These are phyloP conservation scores for Gracilaria caudata DNA, from an alignment of 23 red algal species.

Conservation along the genomic window DNA sequence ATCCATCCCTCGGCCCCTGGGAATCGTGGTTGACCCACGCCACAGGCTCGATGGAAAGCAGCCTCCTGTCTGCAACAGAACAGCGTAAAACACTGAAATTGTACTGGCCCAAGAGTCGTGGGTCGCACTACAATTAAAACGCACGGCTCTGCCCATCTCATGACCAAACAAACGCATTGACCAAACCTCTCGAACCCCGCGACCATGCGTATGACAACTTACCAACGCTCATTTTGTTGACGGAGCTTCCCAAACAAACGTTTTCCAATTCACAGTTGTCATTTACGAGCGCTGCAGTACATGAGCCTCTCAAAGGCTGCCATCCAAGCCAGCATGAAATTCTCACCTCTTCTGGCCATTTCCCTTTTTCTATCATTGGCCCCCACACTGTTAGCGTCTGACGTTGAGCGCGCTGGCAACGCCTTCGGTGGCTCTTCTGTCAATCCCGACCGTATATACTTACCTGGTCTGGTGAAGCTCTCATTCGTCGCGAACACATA, in stretches of 20 bases:
- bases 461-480: constrained; percentile 11
- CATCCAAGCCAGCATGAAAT: not conserved
- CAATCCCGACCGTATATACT: constrained; percentile 38
- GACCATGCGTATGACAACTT: not conserved
- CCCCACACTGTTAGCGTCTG: not conserved
- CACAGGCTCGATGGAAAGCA: too few species aligned
- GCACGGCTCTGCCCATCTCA: not conserved
- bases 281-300: not conserved
- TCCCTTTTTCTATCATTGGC: not conserved
- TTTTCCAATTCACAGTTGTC: not conserved
- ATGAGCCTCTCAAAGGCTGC: not conserved
- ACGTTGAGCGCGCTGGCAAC: not conserved
- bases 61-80: not conserved
- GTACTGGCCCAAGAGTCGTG: not conserved
- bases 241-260: not conserved
- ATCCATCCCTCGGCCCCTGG: too few species aligned
- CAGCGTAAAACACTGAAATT: constrained; percentile 6
- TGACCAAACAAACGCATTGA: not conserved
- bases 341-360: not conserved
- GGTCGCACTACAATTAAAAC: constrained; percentile 1
- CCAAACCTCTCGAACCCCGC: not conserved
- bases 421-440: not conserved
- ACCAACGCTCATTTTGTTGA: not conserved
- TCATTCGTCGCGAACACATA: constrained; percentile 6
- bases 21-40: too few species aligned